Evolutionary conservation across 2,329 filamentous ascomycete genomes (phyloP).

Genomic region (Penicillium italicum): DNA sequence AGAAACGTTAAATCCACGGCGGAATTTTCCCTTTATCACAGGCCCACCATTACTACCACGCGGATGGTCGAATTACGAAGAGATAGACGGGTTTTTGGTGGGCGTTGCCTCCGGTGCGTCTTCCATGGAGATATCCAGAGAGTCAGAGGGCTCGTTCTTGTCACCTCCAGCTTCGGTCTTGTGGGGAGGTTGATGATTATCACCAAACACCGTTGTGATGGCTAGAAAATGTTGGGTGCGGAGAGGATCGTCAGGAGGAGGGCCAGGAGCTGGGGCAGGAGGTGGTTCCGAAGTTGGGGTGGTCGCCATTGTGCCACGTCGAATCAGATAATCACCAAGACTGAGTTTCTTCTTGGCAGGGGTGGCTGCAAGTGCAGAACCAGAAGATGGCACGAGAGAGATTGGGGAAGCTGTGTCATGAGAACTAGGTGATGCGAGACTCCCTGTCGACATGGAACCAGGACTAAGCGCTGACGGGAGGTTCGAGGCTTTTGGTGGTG

Average conservation of each 20-base stretch:
- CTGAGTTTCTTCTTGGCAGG: constrained; percentile 51
- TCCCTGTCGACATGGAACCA: constrained; percentile 29
- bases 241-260: not conserved
- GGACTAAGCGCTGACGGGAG: constrained; percentile 29
- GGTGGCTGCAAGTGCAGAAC: constrained; percentile 41
- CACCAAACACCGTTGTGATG: not conserved
- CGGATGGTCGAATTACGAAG: constrained; percentile 20
- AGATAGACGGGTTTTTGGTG: constrained; percentile 26
- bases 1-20: constrained; percentile 20
- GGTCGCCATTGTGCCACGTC: constrained; percentile 37
- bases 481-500: constrained; percentile 18
- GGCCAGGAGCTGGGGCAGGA: not conserved
- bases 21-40: constrained; percentile 12
- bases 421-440: constrained; percentile 27
- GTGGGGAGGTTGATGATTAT: not conserved
- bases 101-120: constrained; percentile 28
- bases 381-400: constrained; percentile 19
- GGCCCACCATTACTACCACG: constrained; percentile 14
- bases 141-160: constrained; percentile 21
- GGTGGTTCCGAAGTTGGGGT: constrained; percentile 39
- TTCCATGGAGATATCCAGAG: constrained; percentile 33
- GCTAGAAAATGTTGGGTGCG: constrained; percentile 2
- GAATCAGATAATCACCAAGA: constrained; percentile 49
- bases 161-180: not conserved
- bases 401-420: constrained; percentile 27